Evolutionary conservation across 495 filamentous ascomycete species (phyloP).

Genomic region (Tuber brumale): DNA sequence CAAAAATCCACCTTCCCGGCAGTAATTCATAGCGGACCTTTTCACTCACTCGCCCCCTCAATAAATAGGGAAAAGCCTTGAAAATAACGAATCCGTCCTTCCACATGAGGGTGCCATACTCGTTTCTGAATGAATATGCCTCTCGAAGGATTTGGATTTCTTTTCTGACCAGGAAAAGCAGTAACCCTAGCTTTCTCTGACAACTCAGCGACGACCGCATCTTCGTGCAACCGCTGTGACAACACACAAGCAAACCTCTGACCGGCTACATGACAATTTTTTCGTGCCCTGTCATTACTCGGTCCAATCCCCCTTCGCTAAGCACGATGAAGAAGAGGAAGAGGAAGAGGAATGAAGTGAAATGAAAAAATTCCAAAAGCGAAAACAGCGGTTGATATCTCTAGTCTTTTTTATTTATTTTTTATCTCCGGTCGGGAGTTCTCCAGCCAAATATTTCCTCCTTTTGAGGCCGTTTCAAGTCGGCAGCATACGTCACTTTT

Average conservation of each 20-base stretch:
- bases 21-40: not conserved
- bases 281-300: constrained; percentile 5
- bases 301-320: not conserved
- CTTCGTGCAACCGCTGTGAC: constrained; percentile 37
- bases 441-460: not conserved
- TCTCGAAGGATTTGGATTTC: constrained; percentile 37
- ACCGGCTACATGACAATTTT: constrained; percentile 35
- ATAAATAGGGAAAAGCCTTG: not conserved
- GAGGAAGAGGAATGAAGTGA: not conserved
- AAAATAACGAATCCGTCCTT: constrained; percentile 27
- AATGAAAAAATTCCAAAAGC: not conserved
- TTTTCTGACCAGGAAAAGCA: constrained; percentile 36
- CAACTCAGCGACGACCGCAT: constrained; percentile 36
- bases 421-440: not conserved
- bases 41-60: not conserved
- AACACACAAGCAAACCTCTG: constrained; percentile 36
- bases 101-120: constrained; percentile 31
- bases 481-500: not conserved
- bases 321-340: not conserved
- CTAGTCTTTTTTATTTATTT: not conserved
- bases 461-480: not conserved
- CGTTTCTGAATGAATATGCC: constrained; percentile 35
- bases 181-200: constrained; percentile 36
- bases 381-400: not conserved
- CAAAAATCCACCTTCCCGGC: not conserved